Evolutionary conservation across 495 filamentous ascomycete species (phyloP).

Genomic region (Talaromyces proteolyticus): DNA sequence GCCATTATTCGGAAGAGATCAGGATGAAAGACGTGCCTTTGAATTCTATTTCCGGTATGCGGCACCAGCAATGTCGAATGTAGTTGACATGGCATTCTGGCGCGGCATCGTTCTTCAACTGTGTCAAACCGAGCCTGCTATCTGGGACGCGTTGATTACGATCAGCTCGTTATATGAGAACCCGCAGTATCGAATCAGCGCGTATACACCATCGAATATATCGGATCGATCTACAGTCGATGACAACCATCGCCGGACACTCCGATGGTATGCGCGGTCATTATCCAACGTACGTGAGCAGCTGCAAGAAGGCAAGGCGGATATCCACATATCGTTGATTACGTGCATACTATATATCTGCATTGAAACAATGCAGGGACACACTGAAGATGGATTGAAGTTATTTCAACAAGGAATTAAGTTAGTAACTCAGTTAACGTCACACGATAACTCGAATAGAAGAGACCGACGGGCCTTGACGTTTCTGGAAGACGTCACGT

Average conservation of each 20-base stretch:
- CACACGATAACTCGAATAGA: background rate
- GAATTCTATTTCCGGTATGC: conserved; percentile 34
- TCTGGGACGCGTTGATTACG: conserved; percentile 38
- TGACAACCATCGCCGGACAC: conserved; percentile 16
- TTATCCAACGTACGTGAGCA: conserved; percentile 27
- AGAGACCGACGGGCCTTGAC: background rate
- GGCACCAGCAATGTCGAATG: conserved; percentile 34
- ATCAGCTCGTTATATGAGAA: conserved; percentile 47
- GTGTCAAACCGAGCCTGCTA: conserved; percentile 39
- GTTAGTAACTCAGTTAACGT: conserved; percentile 17
- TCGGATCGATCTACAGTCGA: background rate
- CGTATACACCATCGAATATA: background rate
- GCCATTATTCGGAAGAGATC: background rate
- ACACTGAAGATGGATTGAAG: conserved; percentile 19
- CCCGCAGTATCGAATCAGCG: conserved; percentile 11
- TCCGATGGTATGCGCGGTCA: conserved; percentile 27
- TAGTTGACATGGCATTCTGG: conserved; percentile 39
- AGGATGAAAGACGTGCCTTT: conserved; percentile 8
- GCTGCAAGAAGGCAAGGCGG: conserved; percentile 18
- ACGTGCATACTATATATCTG: conserved; percentile 49
- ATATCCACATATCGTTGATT: conserved; percentile 36
- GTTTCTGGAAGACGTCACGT: background rate
- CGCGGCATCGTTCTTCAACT: conserved; percentile 40
- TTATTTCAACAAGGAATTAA: conserved; percentile 17
- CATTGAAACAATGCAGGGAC: conserved; percentile 46